Percentiles rank a stretch among this genome's conserved stretches.
phyloP scores from a whole-genome alignment of 768 basidiomycete genomes.

The Lentinula edodes region DNA sequence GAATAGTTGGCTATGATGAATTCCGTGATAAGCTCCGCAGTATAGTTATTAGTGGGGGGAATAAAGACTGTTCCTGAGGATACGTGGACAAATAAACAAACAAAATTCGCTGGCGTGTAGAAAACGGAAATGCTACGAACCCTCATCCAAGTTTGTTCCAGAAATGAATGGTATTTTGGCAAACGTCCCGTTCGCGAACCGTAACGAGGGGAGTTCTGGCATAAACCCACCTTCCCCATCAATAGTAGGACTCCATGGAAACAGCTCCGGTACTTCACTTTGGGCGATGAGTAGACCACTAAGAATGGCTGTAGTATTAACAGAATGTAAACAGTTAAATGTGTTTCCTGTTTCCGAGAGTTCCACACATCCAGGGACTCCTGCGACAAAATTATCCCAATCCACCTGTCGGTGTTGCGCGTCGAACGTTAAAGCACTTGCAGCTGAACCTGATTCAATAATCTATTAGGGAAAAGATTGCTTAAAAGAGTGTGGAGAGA shows the following conservation, averaged over 20 bases:
- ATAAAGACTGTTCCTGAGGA: constrained; percentile 27
- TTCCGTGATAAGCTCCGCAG: constrained; percentile 17
- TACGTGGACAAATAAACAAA: not conserved
- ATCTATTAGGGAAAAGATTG: constrained; percentile 14
- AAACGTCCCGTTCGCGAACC: constrained; percentile 25
- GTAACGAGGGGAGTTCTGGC: constrained; percentile 31
- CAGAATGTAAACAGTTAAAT: constrained; percentile 18
- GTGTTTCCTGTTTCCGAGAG: constrained; percentile 21
- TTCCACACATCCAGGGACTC: constrained; percentile 27
- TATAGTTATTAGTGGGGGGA: constrained; percentile 12
- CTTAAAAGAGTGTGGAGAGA: constrained; percentile 11
- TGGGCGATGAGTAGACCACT: constrained; percentile 19
- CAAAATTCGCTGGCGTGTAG: not conserved
- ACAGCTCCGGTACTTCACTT: constrained; percentile 13
- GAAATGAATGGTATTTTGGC: constrained; percentile 35
- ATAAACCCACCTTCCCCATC: constrained; percentile 35
- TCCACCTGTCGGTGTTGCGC: constrained; percentile 10
- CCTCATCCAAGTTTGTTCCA: constrained; percentile 42
- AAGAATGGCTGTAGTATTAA: constrained; percentile 19
- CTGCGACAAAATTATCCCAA: constrained; percentile 11
- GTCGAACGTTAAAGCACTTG: constrained; percentile 15
- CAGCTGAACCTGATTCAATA: constrained; percentile 22
- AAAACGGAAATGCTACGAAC: constrained; percentile 13
- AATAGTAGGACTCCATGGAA: constrained; percentile 31
- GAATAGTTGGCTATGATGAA: constrained; percentile 18